Conservation (phyloP, 208 protist species). For the Blastocrithidia nonstop region DNA sequence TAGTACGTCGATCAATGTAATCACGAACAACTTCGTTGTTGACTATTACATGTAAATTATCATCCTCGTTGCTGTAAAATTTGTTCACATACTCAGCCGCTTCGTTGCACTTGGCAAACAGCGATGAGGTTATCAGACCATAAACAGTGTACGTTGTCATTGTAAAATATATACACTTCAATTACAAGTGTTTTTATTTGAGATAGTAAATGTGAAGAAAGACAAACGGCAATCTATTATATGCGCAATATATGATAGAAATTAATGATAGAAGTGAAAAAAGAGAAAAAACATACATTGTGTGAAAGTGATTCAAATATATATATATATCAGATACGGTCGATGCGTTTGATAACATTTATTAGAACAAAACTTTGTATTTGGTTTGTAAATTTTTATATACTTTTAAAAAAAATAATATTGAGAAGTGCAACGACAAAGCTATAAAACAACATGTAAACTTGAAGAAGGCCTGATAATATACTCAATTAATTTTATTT, state of each 20-base stretch:
- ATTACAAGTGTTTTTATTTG: neutral
- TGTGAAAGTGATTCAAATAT: too few species aligned
- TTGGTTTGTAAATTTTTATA: too few species aligned
- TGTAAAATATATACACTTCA: neutral
- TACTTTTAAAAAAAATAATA: too few species aligned
- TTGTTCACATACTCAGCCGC: conserved; percentile 46
- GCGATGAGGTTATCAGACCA: conserved; percentile 28
- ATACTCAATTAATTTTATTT: too few species aligned
- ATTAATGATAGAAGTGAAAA: neutral
- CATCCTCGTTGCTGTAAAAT: conserved; percentile 24
- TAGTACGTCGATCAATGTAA: conserved; percentile 24
- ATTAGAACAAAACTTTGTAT: too few species aligned
- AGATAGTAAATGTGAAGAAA: too few species aligned
- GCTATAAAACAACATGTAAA: too few species aligned
- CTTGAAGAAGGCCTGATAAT: too few species aligned
- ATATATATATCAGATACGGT: too few species aligned
- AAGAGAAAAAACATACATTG: neutral
- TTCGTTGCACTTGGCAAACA: conserved; percentile 66
- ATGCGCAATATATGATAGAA: neutral
- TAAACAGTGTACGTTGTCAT: conserved; percentile 16
- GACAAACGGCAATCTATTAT: too few species aligned
- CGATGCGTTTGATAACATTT: too few species aligned
- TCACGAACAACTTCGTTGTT: conserved; percentile 41
- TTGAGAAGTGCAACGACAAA: too few species aligned
- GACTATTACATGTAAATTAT: conserved; percentile 32